Evolutionary conservation across 257 asterid species (phyloP).

Genomic region (Forsythia viridissima): DNA sequence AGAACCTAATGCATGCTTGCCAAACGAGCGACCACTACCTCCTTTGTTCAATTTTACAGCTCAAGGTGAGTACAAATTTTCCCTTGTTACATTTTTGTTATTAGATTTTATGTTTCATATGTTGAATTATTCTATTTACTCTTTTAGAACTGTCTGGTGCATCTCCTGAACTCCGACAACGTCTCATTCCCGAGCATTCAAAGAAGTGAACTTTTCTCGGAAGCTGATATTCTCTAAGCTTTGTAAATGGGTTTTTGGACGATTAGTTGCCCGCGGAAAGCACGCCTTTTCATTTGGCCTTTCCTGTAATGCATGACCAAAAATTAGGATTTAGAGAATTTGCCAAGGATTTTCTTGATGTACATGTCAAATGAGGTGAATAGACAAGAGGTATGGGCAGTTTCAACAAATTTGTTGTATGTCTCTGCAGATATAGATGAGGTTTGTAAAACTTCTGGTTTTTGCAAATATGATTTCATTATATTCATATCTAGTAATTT

Average conservation of each 20-base stretch:
- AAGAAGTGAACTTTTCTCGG: slow-evolving; percentile 25
- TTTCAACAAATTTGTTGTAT: slow-evolving; percentile 15
- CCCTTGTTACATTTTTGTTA: background rate
- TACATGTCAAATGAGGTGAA: background rate
- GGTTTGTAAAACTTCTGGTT: background rate
- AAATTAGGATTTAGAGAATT: background rate
- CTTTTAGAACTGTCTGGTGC: slow-evolving; percentile 50
- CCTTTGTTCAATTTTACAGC: slow-evolving; percentile 78
- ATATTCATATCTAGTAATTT: too few relatives aligned
- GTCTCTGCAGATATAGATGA: slow-evolving; percentile 19
- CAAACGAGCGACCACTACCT: slow-evolving; percentile 72
- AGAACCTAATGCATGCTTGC: slow-evolving; percentile 63
- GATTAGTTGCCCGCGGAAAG: slow-evolving; percentile 6
- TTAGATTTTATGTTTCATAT: background rate
- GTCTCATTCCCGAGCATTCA: slow-evolving; percentile 39
- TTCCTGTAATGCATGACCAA: background rate
- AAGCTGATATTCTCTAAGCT: slow-evolving; percentile 6
- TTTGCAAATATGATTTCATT: too few relatives aligned
- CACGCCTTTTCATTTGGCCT: background rate
- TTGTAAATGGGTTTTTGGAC: slow-evolving; percentile 35
- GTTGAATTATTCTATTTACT: background rate
- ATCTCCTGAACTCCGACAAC: slow-evolving; percentile 40
- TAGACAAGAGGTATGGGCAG: background rate
- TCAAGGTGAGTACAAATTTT: slow-evolving; percentile 49
- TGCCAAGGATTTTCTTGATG: background rate